phyloP scores from a whole-genome alignment of 768 basidiomycete genomes.

The Dentipellis sp. region DNA sequence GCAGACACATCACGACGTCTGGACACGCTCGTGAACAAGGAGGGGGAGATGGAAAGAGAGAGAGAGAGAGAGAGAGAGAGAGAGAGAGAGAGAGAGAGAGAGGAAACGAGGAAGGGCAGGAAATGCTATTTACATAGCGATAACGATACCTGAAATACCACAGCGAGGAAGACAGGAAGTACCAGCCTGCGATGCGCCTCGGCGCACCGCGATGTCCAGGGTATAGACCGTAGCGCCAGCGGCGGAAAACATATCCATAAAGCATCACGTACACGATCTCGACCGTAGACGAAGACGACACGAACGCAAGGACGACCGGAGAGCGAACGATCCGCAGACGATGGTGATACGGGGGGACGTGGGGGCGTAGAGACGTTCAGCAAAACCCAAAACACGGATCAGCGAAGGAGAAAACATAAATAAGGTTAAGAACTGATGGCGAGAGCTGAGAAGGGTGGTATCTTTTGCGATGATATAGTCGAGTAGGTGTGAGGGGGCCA shows the following conservation, averaged over 20 bases:
- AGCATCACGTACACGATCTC: not conserved
- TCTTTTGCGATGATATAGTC: too few species aligned
- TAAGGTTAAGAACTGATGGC: not conserved
- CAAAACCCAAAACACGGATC: not conserved
- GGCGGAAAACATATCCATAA: not conserved
- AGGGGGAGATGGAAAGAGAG: too few species aligned
- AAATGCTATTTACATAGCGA: too few species aligned
- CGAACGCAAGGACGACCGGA: not conserved
- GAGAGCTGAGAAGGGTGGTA: too few species aligned
- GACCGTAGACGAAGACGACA: not conserved
- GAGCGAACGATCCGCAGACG: not conserved
- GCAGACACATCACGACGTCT: too few species aligned
- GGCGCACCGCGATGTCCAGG: not conserved
- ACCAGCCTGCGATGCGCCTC: not conserved
- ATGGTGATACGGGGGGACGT: too few species aligned
- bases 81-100: too few species aligned
- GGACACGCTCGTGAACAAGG: too few species aligned
- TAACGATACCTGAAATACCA: too few species aligned
- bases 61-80: too few species aligned
- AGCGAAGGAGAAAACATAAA: not conserved
- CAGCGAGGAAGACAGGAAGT: not conserved
- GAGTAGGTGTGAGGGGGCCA: too few species aligned
- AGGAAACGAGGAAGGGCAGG: too few species aligned
- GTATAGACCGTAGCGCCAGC: not conserved
- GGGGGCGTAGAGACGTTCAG: not conserved